Conservation (phyloP, 768 basidiomycete genomes). For the Tremella mesenterica region DNA sequence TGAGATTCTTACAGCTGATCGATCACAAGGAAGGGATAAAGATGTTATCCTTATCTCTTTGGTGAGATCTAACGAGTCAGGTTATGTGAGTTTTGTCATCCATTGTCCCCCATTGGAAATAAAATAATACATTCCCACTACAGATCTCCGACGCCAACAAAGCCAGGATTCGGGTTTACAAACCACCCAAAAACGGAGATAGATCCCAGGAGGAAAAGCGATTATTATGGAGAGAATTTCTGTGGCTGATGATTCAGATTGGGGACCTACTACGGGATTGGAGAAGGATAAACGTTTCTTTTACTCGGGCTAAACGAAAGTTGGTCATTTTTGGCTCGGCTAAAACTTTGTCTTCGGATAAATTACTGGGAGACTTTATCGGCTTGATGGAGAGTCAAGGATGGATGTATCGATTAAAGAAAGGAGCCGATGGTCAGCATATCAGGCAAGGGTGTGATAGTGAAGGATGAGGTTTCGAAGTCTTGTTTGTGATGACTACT, state of each 20-base stretch:
- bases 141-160: neutral
- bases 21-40: slow-evolving; percentile 90
- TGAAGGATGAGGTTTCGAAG: no score
- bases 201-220: no score
- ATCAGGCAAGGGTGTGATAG: no score
- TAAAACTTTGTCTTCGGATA: slow-evolving; percentile 53
- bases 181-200: no score
- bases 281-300: slow-evolving; percentile 91
- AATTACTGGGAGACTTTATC: slow-evolving; percentile 65
- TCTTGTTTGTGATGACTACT: no score
- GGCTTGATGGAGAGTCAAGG: slow-evolving; percentile 58
- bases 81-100: slow-evolving; percentile 52
- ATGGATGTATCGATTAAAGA: slow-evolving; percentile 63
- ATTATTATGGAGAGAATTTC: no score
- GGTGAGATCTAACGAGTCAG: slow-evolving; percentile 74
- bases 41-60: slow-evolving; percentile 88
- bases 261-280: slow-evolving; percentile 93
- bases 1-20: slow-evolving; percentile 89
- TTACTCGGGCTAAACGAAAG: slow-evolving; percentile 85
- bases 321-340: slow-evolving; percentile 83
- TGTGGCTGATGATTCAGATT: slow-evolving; percentile 50
- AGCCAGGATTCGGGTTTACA: no score
- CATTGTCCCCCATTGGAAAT: neutral
- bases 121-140: neutral
- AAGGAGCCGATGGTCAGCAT: slow-evolving; percentile 54